Base-by-base conservation (phyloP, 177 flowering plant genomes). In the Tripterygium wilfordii region DNA sequence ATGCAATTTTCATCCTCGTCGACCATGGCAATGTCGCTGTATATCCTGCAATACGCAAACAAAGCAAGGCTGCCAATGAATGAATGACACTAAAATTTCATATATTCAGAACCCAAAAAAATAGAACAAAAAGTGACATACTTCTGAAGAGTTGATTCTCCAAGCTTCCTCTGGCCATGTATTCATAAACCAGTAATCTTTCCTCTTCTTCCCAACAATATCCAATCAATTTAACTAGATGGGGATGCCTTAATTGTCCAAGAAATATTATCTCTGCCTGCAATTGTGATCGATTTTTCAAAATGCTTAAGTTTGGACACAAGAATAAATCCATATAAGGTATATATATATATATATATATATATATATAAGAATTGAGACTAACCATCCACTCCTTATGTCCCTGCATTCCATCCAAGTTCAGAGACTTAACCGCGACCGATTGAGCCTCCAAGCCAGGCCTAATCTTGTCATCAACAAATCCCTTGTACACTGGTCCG, bases 141-240 rank as follows among this genome's bases (percentile, higher is more conserved):
- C 77, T 71, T 60, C 70, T 67, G 48, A 72, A 72, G 17, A 72
- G 65, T 32, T 72, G 74, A 54, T 69, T 69, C 29, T 72, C 70
- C 24, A 68, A 46, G 63, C 69, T 72, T 12, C 77, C 77, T 41
- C 68, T 65, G 25, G 63, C 43, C 74, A 72, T 61, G 43, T 65
- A 72, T 16, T 72, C 77, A 28, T 68, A 68, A 4, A 67, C 66
- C 8, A 71, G 58, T 1, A 71, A 51, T 26, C 70, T 28, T 29
- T 67, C 58, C 27, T 57, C 66, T 10, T 66, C 69, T 40, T 71
- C 72, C 38, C 48, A 62, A 20, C 74, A 72, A 45, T 68, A 72
- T 4, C 77, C 77, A 24, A 72, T 52, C 42, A 72, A 48, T 36
- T 65, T 72, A 7, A 72, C 70, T 17, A 72, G 67, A 48, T 72